These are phyloP conservation scores for Nicotiana otophora DNA, from an alignment of 257 asterid species.

Conservation along the genomic window DNA sequence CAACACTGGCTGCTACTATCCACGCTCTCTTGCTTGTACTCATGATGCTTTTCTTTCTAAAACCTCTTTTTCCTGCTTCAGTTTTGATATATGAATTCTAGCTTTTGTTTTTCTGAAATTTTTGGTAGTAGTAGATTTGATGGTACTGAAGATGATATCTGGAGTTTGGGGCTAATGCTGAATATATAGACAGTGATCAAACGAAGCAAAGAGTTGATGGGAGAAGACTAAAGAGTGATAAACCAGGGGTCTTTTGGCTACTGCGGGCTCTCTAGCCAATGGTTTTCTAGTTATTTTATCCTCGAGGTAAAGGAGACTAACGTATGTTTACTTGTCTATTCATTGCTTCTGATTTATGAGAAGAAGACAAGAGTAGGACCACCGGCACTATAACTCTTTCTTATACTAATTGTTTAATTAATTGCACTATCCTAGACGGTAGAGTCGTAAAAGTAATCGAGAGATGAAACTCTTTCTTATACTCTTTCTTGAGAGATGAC, in stretches of 20 bases:
- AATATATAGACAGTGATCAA: background rate
- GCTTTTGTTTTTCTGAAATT: background rate
- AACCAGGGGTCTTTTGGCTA: background rate
- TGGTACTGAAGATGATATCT: background rate
- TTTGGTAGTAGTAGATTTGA: background rate
- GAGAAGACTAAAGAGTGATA: background rate
- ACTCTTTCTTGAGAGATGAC: no score
- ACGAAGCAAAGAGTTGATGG: background rate
- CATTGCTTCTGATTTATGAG: no score
- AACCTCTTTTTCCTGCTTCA: background rate
- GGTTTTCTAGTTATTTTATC: background rate
- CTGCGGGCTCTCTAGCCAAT: background rate
- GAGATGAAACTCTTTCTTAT: no score
- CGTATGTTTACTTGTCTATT: no score
- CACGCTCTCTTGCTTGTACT: constrained; percentile 20
- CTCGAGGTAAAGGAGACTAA: background rate
- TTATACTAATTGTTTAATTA: no score
- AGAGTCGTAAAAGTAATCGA: no score
- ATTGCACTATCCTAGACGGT: no score
- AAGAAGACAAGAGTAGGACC: no score
- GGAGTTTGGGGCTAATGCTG: background rate
- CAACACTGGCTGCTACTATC: constrained; percentile 21
- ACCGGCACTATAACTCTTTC: no score
- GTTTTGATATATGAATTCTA: background rate
- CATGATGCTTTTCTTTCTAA: constrained; percentile 7